Percentiles rank a stretch among this genome's conserved stretches.
Evolutionary conservation across 148 eudicot genomes (phyloP).

Genomic region (Nepenthes gracilis): DNA sequence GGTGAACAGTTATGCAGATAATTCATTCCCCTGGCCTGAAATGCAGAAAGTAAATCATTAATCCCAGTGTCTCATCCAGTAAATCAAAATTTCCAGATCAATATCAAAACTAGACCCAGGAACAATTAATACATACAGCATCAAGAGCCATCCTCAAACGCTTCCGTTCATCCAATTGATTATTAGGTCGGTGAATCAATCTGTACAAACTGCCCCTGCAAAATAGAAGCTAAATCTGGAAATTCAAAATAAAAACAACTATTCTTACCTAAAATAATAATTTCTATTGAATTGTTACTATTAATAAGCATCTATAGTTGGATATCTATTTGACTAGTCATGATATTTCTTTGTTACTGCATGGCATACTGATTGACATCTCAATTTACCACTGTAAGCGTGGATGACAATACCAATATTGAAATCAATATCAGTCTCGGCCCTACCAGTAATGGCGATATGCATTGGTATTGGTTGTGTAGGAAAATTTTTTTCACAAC

Average conservation of each 20-base stretch:
- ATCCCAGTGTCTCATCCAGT: too few species aligned
- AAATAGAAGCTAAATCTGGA: slow-evolving; percentile 11
- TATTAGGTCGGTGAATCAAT: slow-evolving; percentile 84
- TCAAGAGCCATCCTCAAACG: slow-evolving; percentile 87
- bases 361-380: too few species aligned
- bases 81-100: too few species aligned
- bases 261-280: neutral
- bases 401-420: too few species aligned
- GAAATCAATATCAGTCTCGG: too few species aligned
- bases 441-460: too few species aligned
- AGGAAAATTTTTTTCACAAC: too few species aligned
- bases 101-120: neutral
- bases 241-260: slow-evolving; percentile 4
- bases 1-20: slow-evolving; percentile 26
- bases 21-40: slow-evolving; percentile 22
- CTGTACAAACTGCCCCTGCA: slow-evolving; percentile 94
- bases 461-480: too few species aligned
- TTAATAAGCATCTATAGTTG: too few species aligned
- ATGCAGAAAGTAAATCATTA: neutral
- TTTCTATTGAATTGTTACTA: neutral
- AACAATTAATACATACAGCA: slow-evolving; percentile 33
- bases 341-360: too few species aligned
- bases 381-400: too few species aligned
- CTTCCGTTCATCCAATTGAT: slow-evolving; percentile 76
- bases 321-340: too few species aligned